A percentile compares a stretch with the other conserved stretches of the same genome.
These are phyloP conservation scores for Dendrostoma leiphaemia DNA, from an alignment of 2,329 filamentous ascomycete genomes.

Conservation along the genomic window DNA sequence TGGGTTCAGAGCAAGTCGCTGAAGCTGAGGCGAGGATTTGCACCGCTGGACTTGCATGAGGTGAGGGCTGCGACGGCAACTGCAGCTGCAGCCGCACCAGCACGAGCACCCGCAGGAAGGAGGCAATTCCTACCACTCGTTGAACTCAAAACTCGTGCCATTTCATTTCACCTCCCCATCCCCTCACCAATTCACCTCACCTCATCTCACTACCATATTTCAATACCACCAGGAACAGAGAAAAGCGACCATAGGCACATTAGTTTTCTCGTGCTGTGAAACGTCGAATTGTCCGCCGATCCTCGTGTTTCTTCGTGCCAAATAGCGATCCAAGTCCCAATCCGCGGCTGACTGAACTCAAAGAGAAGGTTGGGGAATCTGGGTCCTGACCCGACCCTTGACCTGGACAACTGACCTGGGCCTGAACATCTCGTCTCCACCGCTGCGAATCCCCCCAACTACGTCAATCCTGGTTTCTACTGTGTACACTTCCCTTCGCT, in stretches of 20 bases:
- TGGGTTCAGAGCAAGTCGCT: neutral
- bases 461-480: slow-evolving; percentile 4
- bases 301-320: neutral
- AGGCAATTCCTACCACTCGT: no score
- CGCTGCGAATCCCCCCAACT: no score
- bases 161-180: no score
- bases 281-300: neutral
- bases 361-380: slow-evolving; percentile 3
- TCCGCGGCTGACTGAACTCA: slow-evolving; percentile 5
- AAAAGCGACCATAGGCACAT: neutral
- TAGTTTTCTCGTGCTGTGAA: neutral
- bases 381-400: neutral
- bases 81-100: no score
- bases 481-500: neutral
- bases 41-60: neutral
- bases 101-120: no score
- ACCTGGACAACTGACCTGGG: neutral
- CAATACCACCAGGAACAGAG: neutral
- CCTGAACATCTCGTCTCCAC: neutral
- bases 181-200: slow-evolving; percentile 1
- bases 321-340: neutral
- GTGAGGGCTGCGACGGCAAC: no score
- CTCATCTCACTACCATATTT: neutral
- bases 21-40: neutral
- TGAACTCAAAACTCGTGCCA: no score